Evolutionary conservation across 371 early-diverging fungal genomes (phyloP), one percentile per base, ranked within the genome.

Genomic region (Mucor racemosus): DNA sequence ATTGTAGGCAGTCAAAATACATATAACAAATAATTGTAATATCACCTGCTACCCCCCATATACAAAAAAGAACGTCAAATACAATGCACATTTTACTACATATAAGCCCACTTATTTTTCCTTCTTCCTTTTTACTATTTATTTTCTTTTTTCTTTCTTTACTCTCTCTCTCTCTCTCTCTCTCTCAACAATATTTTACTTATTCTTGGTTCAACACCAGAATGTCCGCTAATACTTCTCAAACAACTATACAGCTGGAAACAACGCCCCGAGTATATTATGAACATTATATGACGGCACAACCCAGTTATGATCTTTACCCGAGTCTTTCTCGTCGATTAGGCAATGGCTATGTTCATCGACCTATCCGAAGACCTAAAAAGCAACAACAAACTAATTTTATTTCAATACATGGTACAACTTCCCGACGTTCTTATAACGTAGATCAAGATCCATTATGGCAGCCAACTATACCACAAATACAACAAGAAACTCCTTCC

Each of bases 251-350:
- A 17, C 74, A 68, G 9, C 69, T 75, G 54, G 81, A 81, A 62
- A 78, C 75, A 7, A 78, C 76, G n/a, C 76, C 78, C 14, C 62
- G 73, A 55, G 71, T 65, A 35, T 82, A 82, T 65, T 73, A 78
- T 64, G 57, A 74, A 15, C 60, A 82, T 62, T 82, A 76, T 65
- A 75, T 46, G 42, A 64, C 69, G 21, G 58, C 73, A 6, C 35
- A 64, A n/a, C 76, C 78, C 13, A 75, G 61, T 56, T 79, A 76
- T 54, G 82, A 82, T 60, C 64, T 82, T 1, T 82, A 82, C 58
- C 82, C 82, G 34, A 58, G 68, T 38, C 62, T 82, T 42, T 69
- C 75, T 39, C 75, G 82, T 42, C 63, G 75, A 15, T 44, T 79
- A 46, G 66, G 69, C 9, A 82, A 82, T 54, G 81, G 81, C 10